These are phyloP conservation scores for Nicotiana tabacum DNA, from an alignment of 257 asterid genomes.

Conservation along the genomic window DNA sequence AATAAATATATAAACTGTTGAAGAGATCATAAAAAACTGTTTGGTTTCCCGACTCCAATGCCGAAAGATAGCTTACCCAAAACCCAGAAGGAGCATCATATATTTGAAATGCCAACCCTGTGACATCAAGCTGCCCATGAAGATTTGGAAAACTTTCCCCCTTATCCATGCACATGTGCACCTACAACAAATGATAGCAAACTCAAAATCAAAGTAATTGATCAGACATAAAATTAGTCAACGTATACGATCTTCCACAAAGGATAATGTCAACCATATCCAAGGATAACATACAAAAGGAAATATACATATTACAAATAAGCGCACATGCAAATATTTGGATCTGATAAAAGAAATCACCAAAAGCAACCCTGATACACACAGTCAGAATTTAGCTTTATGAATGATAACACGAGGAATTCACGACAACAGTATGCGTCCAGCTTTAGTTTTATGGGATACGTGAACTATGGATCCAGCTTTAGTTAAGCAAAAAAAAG, in stretches of 20 bases:
- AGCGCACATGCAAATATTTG: background rate
- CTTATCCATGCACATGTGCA: conserved; percentile 95
- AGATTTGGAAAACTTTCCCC: conserved; percentile 95
- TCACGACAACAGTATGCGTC: background rate
- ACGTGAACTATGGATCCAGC: background rate
- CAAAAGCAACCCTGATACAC: background rate
- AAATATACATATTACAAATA: background rate
- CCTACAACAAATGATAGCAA: conserved; percentile 36
- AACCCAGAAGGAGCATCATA: conserved; percentile 86
- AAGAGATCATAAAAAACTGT: background rate
- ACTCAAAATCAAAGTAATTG: background rate
- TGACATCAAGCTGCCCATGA: conserved; percentile 97
- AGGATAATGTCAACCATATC: conserved; percentile 8
- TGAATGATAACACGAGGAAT: background rate
- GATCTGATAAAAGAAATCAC: background rate
- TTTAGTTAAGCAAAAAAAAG: background rate
- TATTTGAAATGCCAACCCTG: conserved; percentile 84
- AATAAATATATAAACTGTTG: background rate
- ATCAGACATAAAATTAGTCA: background rate
- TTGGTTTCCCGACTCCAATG: background rate
- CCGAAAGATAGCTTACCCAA: conserved; percentile 50
- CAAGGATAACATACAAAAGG: background rate
- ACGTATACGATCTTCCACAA: background rate
- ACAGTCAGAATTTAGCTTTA: background rate
- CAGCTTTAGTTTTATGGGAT: conserved; percentile 2